phyloP scores from a whole-genome alignment of 163 green algal species.

The Volvox carteri region DNA sequence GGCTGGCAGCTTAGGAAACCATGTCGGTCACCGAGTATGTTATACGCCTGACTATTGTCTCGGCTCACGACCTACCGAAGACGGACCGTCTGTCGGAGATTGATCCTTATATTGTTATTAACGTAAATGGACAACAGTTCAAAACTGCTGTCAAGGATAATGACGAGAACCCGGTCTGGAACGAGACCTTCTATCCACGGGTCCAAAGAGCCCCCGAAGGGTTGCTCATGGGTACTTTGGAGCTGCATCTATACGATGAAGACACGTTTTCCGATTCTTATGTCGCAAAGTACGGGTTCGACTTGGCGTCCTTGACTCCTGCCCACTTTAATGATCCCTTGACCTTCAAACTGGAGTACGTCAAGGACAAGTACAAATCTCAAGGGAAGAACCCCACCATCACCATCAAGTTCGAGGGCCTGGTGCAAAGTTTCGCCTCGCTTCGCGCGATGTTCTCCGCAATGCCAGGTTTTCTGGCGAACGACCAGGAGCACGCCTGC shows the following conservation, averaged over 20 bases:
- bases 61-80: constrained; percentile 26
- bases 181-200: constrained; percentile 40
- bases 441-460: constrained; percentile 48
- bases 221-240: constrained; percentile 5
- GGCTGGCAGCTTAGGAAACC: background rate
- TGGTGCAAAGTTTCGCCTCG: constrained; percentile 51
- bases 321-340: constrained; percentile 24
- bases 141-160: constrained; percentile 50
- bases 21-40: constrained; percentile 46
- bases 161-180: constrained; percentile 45
- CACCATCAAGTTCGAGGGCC: constrained; percentile 32
- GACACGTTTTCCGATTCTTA: constrained; percentile 48
- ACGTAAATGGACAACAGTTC: constrained; percentile 43
- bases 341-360: constrained; percentile 40
- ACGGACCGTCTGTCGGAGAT: constrained; percentile 49
- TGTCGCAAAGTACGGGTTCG: constrained; percentile 9
- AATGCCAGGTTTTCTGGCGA: constrained; percentile 44
- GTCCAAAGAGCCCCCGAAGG: background rate
- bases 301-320: constrained; percentile 25
- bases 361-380: constrained; percentile 57
- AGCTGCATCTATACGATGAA: constrained; percentile 47
- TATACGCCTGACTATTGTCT: constrained; percentile 35
- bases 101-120: constrained; percentile 54
- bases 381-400: constrained; percentile 36
- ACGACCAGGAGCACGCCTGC: constrained; percentile 27